Percentiles rank a stretch among this genome's conserved stretches.
phyloP scores from a whole-genome alignment of 495 filamentous ascomycete genomes.

The Penicillium herquei region DNA sequence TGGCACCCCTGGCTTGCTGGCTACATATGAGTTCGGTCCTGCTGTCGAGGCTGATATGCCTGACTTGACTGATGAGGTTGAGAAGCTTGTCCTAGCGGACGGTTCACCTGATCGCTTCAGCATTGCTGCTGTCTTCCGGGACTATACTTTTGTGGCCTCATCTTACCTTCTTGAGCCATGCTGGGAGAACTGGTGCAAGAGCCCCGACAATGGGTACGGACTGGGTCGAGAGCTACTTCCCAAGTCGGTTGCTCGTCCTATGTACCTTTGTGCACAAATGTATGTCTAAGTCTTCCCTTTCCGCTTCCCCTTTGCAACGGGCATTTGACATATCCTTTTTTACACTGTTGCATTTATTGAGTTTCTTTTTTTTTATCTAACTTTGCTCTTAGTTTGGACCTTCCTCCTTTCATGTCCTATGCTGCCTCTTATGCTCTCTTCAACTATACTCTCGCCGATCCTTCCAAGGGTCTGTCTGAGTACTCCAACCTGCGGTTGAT shows the following conservation, averaged over 20 bases:
- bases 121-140: slow-evolving; percentile 80
- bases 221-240: slow-evolving; percentile 71
- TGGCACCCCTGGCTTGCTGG: slow-evolving; percentile 74
- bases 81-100: slow-evolving; percentile 55
- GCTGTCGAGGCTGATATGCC: slow-evolving; percentile 64
- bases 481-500: slow-evolving; percentile 81
- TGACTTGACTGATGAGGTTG: slow-evolving; percentile 68
- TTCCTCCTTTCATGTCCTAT: slow-evolving; percentile 90
- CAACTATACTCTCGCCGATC: slow-evolving; percentile 76
- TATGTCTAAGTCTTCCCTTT: slow-evolving; percentile 44
- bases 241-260: slow-evolving; percentile 65
- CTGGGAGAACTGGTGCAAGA: slow-evolving; percentile 64
- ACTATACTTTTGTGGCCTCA: slow-evolving; percentile 86
- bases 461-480: slow-evolving; percentile 56
- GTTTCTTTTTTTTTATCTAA: slow-evolving; percentile 5
- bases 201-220: slow-evolving; percentile 66
- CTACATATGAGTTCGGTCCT: slow-evolving; percentile 66
- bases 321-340: background rate
- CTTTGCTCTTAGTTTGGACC: slow-evolving; percentile 32
- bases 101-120: slow-evolving; percentile 62
- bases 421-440: slow-evolving; percentile 87
- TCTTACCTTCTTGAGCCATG: slow-evolving; percentile 95
- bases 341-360: slow-evolving; percentile 1
- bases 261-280: slow-evolving; percentile 76
- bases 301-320: background rate